Evolutionary conservation across 306 rosid species (phyloP).

Genomic region (Pyrus bretschneideri): DNA sequence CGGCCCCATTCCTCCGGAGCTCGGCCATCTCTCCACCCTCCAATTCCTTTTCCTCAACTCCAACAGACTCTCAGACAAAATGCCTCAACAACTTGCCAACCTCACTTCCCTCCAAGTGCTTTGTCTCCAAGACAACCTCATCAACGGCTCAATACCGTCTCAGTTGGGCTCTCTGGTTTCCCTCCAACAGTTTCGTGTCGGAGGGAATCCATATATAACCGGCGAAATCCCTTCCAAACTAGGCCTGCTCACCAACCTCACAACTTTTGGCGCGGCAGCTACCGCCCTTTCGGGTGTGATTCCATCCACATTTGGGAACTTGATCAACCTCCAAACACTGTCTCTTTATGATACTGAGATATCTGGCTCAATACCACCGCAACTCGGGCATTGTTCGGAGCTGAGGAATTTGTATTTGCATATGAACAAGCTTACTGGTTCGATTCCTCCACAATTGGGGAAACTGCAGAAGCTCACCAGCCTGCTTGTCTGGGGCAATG

Average conservation of each 20-base stretch:
- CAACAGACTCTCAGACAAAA: constrained; percentile 54
- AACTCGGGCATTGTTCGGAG: constrained; percentile 78
- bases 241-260: constrained; percentile 73
- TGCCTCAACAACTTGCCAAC: constrained; percentile 60
- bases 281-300: constrained; percentile 81
- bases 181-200: constrained; percentile 80
- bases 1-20: constrained; percentile 69
- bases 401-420: constrained; percentile 70
- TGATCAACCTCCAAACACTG: constrained; percentile 71
- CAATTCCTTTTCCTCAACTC: constrained; percentile 77
- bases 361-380: constrained; percentile 67
- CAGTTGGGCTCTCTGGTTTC: constrained; percentile 65
- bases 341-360: constrained; percentile 82
- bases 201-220: constrained; percentile 77
- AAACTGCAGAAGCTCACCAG: constrained; percentile 78
- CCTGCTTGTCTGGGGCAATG: constrained; percentile 78
- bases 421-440: constrained; percentile 77
- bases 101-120: constrained; percentile 66
- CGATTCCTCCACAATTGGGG: constrained; percentile 64
- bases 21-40: constrained; percentile 59
- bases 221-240: constrained; percentile 72
- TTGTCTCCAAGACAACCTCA: constrained; percentile 72
- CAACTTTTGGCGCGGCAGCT: constrained; percentile 88
- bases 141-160: constrained; percentile 80
- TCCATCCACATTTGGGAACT: constrained; percentile 79